These are phyloP conservation scores for Eimeria brunetti DNA, from an alignment of 169 alveolate species.

Conservation along the genomic window DNA sequence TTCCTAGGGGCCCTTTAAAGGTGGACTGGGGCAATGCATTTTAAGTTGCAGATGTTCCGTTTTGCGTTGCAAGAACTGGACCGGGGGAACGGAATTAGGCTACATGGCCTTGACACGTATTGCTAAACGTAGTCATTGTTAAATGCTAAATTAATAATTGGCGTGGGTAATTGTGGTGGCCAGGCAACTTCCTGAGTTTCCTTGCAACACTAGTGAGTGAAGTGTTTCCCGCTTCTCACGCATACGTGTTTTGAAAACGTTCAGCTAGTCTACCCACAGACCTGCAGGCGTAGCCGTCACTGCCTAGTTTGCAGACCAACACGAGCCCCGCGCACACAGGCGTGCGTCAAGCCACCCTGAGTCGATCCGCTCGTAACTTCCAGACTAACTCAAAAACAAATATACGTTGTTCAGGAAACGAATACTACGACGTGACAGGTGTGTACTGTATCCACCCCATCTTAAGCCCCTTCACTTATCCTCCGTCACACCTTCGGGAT, in stretches of 20 bases:
- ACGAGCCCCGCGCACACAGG: not conserved
- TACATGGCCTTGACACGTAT: not conserved
- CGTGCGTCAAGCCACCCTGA: not conserved
- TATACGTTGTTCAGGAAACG: not conserved
- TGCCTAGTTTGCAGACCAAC: not conserved
- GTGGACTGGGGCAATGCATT: slow-evolving; percentile 64
- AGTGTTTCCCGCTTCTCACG: not conserved
- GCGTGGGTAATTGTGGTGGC: too few relatives aligned
- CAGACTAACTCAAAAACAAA: not conserved
- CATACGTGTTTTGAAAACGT: not conserved
- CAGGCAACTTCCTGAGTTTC: too few relatives aligned
- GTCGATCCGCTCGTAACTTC: not conserved
- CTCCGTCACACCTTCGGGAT: slow-evolving; percentile 3
- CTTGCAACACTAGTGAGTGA: too few relatives aligned
- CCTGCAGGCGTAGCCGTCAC: not conserved
- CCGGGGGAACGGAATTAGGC: not conserved
- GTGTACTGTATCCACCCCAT: not conserved
- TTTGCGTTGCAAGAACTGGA: slow-evolving; percentile 2
- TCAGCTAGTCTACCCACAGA: not conserved
- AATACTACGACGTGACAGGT: not conserved
- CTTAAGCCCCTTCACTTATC: not conserved
- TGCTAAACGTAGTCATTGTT: too few relatives aligned
- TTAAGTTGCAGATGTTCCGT: not conserved
- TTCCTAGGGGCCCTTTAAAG: slow-evolving; percentile 44
- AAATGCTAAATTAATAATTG: not conserved